Conservation (phyloP, 306 rosid species). For the Castanea mollissima region DNA sequence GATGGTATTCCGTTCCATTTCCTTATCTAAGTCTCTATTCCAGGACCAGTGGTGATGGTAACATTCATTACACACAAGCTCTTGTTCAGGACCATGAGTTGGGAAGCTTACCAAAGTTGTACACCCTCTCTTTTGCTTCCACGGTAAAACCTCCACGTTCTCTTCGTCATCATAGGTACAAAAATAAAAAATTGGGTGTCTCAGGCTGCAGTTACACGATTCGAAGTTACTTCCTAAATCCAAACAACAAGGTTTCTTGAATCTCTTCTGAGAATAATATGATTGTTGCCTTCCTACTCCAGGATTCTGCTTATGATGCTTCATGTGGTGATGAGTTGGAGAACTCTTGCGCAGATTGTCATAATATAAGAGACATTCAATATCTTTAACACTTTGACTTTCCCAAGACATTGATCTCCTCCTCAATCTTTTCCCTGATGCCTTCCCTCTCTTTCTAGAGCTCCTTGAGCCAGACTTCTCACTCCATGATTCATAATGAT, state of each 20-base stretch:
- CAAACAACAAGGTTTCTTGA: conserved; percentile 12
- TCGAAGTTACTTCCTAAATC: conserved; percentile 16
- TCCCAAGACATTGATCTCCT: conserved; percentile 42
- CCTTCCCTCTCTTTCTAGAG: conserved; percentile 30
- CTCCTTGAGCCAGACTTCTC: conserved; percentile 38
- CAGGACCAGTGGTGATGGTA: conserved; percentile 1
- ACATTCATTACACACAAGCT: neutral
- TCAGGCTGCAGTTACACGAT: conserved; percentile 25
- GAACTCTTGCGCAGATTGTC: conserved; percentile 26
- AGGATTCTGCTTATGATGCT: conserved; percentile 27
- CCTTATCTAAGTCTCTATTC: conserved; percentile 19
- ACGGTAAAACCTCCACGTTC: conserved; percentile 15
- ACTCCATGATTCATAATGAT: conserved; percentile 23
- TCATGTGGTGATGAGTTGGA: conserved; percentile 20
- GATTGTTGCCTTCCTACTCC: conserved; percentile 16
- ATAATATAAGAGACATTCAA: conserved; percentile 41
- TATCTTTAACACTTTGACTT: conserved; percentile 40
- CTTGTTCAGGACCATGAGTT: conserved; percentile 14
- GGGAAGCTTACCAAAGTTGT: conserved; percentile 13
- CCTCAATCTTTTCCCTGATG: conserved; percentile 42
- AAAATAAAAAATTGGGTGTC: conserved; percentile 45
- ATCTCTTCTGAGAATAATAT: neutral
- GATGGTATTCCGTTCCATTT: conserved; percentile 13
- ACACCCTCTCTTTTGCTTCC: conserved; percentile 25
- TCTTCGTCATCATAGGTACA: conserved; percentile 11